Conservation (phyloP, 2,329 filamentous ascomycete species). For the Thielaviopsis ethacetica region DNA sequence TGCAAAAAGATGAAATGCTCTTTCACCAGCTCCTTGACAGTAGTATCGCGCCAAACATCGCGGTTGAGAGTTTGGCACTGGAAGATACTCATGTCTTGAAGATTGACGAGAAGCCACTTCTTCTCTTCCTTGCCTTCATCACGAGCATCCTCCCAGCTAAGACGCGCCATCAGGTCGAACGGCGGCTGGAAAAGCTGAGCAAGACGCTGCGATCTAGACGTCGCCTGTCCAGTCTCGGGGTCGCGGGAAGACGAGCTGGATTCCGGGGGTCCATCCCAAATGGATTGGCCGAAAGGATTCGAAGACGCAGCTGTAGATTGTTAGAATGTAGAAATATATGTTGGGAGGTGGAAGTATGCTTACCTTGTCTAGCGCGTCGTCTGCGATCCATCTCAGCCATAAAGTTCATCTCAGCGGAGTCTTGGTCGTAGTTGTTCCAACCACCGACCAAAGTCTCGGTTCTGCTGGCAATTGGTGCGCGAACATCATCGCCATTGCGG, state of each 20-base stretch:
- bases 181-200: conserved; percentile 88
- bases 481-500: conserved; percentile 44
- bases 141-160: conserved; percentile 72
- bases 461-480: conserved; percentile 80
- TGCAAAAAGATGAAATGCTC: conserved; percentile 96
- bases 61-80: conserved; percentile 88
- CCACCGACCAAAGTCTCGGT: conserved; percentile 74
- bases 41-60: conserved; percentile 84
- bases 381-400: conserved; percentile 6
- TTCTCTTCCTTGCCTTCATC: conserved; percentile 71
- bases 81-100: conserved; percentile 86
- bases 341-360: not conserved
- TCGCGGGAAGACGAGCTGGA: not conserved
- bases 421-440: conserved; percentile 1
- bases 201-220: conserved; percentile 55
- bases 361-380: conserved; percentile 7
- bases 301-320: conserved; percentile 2
- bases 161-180: conserved; percentile 68
- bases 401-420: not conserved
- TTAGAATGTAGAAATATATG: not conserved
- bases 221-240: conserved; percentile 15
- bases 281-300: conserved; percentile 24
- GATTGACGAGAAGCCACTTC: conserved; percentile 92
- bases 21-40: conserved; percentile 61
- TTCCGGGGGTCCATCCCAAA: conserved; percentile 21